Percentiles rank a stretch among this genome's conserved stretches.
These are phyloP conservation scores for Pythium apleroticum DNA, from an alignment of 352 stramenopile species.

Conservation along the genomic window DNA sequence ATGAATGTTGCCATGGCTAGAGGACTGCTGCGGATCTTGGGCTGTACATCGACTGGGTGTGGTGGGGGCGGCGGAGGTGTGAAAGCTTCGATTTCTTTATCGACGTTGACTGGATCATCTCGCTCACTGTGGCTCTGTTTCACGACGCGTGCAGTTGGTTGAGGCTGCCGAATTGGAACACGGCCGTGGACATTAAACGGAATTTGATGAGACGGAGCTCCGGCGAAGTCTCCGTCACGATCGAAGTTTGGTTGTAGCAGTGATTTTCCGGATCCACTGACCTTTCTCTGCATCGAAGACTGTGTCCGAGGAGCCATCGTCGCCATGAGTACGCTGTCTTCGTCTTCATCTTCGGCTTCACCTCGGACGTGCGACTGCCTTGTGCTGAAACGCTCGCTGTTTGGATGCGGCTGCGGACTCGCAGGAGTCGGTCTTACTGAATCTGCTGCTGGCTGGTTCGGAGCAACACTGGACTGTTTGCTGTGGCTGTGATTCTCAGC, in stretches of 20 bases:
- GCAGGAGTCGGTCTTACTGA: neutral
- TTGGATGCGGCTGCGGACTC: neutral
- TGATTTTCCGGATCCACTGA: neutral
- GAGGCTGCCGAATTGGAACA: conserved; percentile 23
- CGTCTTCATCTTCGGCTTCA: conserved; percentile 2
- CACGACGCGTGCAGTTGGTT: neutral
- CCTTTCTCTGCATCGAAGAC: neutral
- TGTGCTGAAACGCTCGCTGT: neutral
- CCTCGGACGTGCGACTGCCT: neutral
- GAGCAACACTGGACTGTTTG: neutral
- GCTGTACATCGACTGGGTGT: neutral
- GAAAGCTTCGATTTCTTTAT: too few relatives aligned
- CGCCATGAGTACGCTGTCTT: conserved; percentile 20
- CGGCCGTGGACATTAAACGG: conserved; percentile 32
- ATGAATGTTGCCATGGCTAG: conserved; percentile 7
- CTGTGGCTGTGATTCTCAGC: neutral
- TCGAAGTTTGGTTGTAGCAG: neutral
- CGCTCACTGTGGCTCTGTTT: neutral
- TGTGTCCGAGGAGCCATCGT: conserved; percentile 3
- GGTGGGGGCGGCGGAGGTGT: neutral
- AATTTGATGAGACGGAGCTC: neutral
- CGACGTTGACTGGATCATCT: neutral
- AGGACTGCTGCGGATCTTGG: neutral
- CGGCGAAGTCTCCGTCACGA: neutral
- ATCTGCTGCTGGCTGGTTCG: neutral